Evolutionary conservation across 768 basidiomycete genomes (phyloP), one percentile per base, ranked within the genome.

Genomic region (Leccinum rimulosum): DNA sequence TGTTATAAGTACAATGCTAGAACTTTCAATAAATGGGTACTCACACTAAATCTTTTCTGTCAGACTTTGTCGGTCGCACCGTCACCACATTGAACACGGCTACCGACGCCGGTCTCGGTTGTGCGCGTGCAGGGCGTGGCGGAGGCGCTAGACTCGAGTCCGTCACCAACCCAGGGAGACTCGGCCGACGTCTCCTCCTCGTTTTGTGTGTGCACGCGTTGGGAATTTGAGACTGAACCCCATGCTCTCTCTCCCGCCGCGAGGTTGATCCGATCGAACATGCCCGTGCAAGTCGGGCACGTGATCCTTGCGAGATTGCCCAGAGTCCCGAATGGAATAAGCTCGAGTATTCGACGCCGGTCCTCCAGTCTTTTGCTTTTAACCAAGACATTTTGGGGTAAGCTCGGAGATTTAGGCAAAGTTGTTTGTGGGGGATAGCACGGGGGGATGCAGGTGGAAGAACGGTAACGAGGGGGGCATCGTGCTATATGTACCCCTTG

Each of bases 251-350:
- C 45, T 54, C 56, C 28, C 59, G 54, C 27, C 19, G 19, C 9
- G 45, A 55, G 30, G 61, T 57, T 17, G 58, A 38, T 17, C 63
- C 49, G 9, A 61, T 54, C 11, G 66, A 67, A 28, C 28, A 49
- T 10, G 61, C 27, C 47, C 58, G 61, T 1, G 54, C 30, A 38
- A 57, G 54, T 15, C 31, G 36, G 3, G 51, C 57, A 52, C 52
- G 48, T 19, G 68, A 55, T 14, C 54, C 50, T 9, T 40, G 47
- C 10, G 74, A 71, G 43, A 75, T 75, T 4, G 64, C 66, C n/a
- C 63, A 66, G 9, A 76, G 64, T 12, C 75, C 75, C 11, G 75
- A 76, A 52, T 74, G 68, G 56, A 76, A 75, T 51, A 76, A 45
- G 36, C 49, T 73, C 14, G 75, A 76, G 57, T 76, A 76, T 53